Evolutionary conservation across 495 filamentous ascomycete species (phyloP), one percentile per base, ranked within the genome.

Genomic region (Penicillium soppii): DNA sequence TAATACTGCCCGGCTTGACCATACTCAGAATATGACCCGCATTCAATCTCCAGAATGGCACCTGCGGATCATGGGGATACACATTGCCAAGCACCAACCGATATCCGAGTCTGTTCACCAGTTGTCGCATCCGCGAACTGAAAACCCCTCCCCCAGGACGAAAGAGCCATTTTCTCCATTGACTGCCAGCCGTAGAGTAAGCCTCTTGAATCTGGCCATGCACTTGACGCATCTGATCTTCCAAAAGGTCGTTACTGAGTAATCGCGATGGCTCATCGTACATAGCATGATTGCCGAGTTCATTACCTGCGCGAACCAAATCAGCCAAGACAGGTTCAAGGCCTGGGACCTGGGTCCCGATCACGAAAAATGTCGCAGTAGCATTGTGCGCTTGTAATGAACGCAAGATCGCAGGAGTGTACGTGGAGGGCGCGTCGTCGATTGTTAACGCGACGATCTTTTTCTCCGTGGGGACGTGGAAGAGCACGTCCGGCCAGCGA

Each of bases 271-370:
- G 82, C 69, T 92, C 88, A 69, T 96, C 90, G 61, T 78, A 74
- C 88, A 91, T 91, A 4, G 85, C 90, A 66, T 96, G 90, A 66
- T 95, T 95, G 36, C 79, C 90, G 8, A 92, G 74, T 63, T 92
- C 88, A 58, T 86, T 82, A 6, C 85, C 85, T 12, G 63, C 70
- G 16, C 74, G 63, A n/a, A 92, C 73, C 3, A 91, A 65, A 32
- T 85, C 75, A 30, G 75, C 61, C 19, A 94, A 73, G 0, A 79
- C 68, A 2, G 72, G 58, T 65, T 88, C 82, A 17, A 79, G 67
- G 0, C 82, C 85, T 0, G 72, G 32, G 0, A 91, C 82, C 65
- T 96, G 89, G 7, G 73, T 73, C 10, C 90, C 91, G 52, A 95
- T 90, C 8, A 90, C 68, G 65, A 91, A 92, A 61, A 91, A 91